Evolutionary conservation across 1,284 basidiomycete genomes (phyloP), one percentile per base, ranked within the genome.

Genomic region (Trametes pubescens): DNA sequence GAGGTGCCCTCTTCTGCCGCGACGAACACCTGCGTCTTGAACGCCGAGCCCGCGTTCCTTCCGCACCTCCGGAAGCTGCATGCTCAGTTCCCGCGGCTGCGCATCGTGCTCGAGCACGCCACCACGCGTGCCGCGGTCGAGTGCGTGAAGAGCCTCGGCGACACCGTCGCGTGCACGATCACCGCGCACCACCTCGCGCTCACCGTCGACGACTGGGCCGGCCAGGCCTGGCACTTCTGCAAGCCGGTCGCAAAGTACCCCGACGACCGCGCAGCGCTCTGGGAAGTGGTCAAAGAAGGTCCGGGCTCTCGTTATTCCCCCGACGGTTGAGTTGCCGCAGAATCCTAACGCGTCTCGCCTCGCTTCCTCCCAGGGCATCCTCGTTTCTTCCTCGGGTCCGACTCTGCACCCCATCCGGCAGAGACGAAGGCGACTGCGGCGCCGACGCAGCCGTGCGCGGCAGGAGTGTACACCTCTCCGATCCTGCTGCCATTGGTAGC

Each of bases 101-200:
- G 95, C 61, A 99, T 99, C 73, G 97, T 99, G 4, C 88, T 99
- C 44, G 98, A 99, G 78, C 98, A 99, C 74, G 98, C 98, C n/a
- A 99, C 98, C 0, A 99, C 96, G 1, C 87, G 93, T 43, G 95
- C 94, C 40, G 96, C 98, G 0, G 89, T 99, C n/a, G 94, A 97
- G 72, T 88, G 90, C 22, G 93, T 98, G 71, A 92, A 92, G 75
- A 82, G 86, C 48, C 90, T 96, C 34, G 94, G 94, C 0, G 80
- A 84, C 48, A 98, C 95, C 40, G 97, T 99, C 32, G 97, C 89
- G 13, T 99, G 98, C 78, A 95, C 94, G 7, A 99, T 99, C 79
- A 99, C 98, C 2, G 92, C 96, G 0, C 98, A 99, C 79, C 98
- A 99, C 76, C 88, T 99, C 43, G 90, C 88, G 44, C 84, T 99